Evolutionary conservation across 192 early-diverging fungal species (phyloP), one percentile per base, ranked within the genome.

Genomic region (Backusella parvicylindrica): DNA sequence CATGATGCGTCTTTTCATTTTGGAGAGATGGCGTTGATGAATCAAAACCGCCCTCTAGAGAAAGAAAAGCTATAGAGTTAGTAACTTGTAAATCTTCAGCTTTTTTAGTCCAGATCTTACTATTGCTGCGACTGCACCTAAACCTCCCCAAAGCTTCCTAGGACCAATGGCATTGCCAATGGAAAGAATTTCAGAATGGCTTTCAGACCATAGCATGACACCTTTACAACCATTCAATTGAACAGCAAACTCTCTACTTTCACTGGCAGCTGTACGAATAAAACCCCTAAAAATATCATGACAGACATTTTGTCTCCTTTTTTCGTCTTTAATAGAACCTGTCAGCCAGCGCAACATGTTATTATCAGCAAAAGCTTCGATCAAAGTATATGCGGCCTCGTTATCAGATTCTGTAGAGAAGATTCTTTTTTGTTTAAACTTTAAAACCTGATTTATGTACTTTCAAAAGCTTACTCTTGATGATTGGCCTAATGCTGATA

Each of bases 191-290:
- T 70, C 49, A 35, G 16, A 31, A 1, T 56, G 23, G 16, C 26
- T 76, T 15, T 53, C 68, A n/a, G 68, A 77, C 75, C 75, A 77
- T 18, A 77, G 26, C 32, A 69, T 47, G 26, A 70, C 75, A 18
- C 75, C 75, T 43, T 77, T 77, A 64, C 66, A 77, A 6, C 53
- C 75, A 49, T 77, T 68, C 13, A 77, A 28, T 63, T 77, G 75
- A n/a, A 77, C 43, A 5, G 70, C 69, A 32, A 64, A 77, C 12
- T 77, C 75, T 33, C 63, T 16, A 37, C 53, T 74, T 74, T 74
- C 40, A 49, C 47, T n/a, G 12, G 47, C 47, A 49, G 47, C 23
- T 33, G 30, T 33, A 56, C 64, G 64, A 28, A 66, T 41, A 9
- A 64, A 38, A 21, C 63, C 40, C 40, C 67, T 74, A 41, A 74